Percentiles rank a stretch among this genome's conserved stretches.
Conservation (phyloP, 2,329 filamentous ascomycete species). For the Monosporascus ibericus region DNA sequence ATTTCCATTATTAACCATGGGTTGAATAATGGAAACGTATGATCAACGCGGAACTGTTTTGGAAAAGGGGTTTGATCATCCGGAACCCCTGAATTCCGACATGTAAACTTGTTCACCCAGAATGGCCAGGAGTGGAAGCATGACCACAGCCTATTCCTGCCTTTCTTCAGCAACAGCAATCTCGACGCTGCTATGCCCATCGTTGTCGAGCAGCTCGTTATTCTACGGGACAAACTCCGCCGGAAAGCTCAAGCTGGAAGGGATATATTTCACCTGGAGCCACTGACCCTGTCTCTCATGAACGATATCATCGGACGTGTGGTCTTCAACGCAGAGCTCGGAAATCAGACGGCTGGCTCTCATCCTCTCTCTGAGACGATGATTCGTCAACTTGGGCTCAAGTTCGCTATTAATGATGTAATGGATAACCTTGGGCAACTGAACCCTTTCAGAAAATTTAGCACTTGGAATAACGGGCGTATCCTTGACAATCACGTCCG, state of each 20-base stretch:
- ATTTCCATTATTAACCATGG: too few relatives aligned
- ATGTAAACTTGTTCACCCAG: constrained; percentile 26
- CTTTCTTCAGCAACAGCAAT: constrained; percentile 26
- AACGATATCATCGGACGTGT: constrained; percentile 26
- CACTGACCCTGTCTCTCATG: constrained; percentile 23
- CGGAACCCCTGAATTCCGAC: too few relatives aligned
- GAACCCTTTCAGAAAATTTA: constrained; percentile 22
- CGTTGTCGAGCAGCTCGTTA: constrained; percentile 22
- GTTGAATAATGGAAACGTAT: too few relatives aligned
- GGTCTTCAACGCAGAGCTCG: constrained; percentile 25
- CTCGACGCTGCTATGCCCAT: constrained; percentile 23
- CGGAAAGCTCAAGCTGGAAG: constrained; percentile 10
- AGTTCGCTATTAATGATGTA: constrained; percentile 20
- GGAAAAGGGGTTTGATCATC: too few relatives aligned
- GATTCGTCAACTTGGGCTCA: constrained; percentile 20
- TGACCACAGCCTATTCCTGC: constrained; percentile 22
- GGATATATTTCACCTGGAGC: constrained; percentile 17
- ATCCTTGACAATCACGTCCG: constrained; percentile 23
- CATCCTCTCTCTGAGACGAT: constrained; percentile 26
- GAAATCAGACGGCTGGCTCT: constrained; percentile 21
- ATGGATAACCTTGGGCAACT: constrained; percentile 20
- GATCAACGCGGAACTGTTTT: too few relatives aligned
- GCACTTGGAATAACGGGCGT: constrained; percentile 27
- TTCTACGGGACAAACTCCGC: constrained; percentile 20
- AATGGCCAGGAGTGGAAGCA: constrained; percentile 25